These are phyloP conservation scores for Helianthus annuus DNA, from an alignment of 129 eudicot species.

Conservation along the genomic window HanXRQr2.0-SUNRISE NC_035439.2:138288649-138289148, in stretches of 20 bases:
- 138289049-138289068: neutral
- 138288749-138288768: slow-evolving; percentile 6
- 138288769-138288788: slow-evolving; percentile 6
- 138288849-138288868: slow-evolving; percentile 6
- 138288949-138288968: neutral
- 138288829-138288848: slow-evolving; percentile 17
- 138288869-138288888: slow-evolving; percentile 2
- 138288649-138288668: too few relatives aligned
- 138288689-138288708: neutral
- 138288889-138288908: slow-evolving; percentile 26
- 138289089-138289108: too few relatives aligned
- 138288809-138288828: neutral
- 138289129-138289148: too few relatives aligned
- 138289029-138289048: neutral
- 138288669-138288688: neutral
- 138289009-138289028: neutral
- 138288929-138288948: too few relatives aligned
- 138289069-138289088: too few relatives aligned
- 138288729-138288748: neutral
- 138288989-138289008: neutral
- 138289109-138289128: too few relatives aligned
- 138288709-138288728: too few relatives aligned
- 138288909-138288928: too few relatives aligned
- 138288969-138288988: slow-evolving; percentile 35
- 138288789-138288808: too few relatives aligned